Percentiles rank a stretch among this genome's conserved stretches.
Evolutionary conservation across 2,329 filamentous ascomycete genomes (phyloP).

Genomic region (Sarocladiaceae sp.): DNA sequence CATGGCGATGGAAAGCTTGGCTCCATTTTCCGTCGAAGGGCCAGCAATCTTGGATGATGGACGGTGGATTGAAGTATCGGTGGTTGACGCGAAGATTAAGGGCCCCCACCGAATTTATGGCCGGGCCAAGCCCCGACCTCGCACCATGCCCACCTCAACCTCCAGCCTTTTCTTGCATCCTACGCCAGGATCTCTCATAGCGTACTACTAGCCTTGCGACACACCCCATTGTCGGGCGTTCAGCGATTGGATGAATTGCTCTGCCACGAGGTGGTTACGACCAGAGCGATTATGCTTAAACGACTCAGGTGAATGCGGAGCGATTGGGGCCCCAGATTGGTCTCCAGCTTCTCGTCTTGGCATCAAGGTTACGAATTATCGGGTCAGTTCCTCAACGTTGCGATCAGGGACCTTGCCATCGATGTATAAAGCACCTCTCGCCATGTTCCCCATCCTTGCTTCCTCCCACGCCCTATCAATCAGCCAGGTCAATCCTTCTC

Average conservation of each 20-base stretch:
- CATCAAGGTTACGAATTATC: too few species aligned
- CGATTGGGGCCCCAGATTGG: neutral
- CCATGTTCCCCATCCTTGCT: neutral
- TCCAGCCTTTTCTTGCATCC: too few species aligned
- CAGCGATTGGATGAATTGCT: neutral
- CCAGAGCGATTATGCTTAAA: neutral
- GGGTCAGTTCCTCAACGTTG: too few species aligned
- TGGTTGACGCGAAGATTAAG: too few species aligned
- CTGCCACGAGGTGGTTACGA: neutral
- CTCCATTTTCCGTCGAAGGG: neutral
- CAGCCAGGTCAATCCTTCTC: neutral
- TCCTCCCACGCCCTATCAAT: neutral
- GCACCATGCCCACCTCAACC: too few species aligned
- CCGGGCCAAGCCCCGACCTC: too few species aligned
- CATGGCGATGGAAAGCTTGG: neutral
- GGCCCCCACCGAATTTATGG: too few species aligned
- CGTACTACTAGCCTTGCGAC: too few species aligned
- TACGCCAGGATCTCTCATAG: too few species aligned
- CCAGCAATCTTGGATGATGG: too few species aligned
- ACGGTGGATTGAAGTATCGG: too few species aligned
- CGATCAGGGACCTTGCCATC: too few species aligned
- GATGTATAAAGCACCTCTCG: neutral
- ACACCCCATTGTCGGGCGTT: neutral
- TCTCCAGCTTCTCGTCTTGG: neutral
- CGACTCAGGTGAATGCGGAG: neutral